Conservation (phyloP, 1,284 basidiomycete genomes). For the Kwoniella shivajii region DNA sequence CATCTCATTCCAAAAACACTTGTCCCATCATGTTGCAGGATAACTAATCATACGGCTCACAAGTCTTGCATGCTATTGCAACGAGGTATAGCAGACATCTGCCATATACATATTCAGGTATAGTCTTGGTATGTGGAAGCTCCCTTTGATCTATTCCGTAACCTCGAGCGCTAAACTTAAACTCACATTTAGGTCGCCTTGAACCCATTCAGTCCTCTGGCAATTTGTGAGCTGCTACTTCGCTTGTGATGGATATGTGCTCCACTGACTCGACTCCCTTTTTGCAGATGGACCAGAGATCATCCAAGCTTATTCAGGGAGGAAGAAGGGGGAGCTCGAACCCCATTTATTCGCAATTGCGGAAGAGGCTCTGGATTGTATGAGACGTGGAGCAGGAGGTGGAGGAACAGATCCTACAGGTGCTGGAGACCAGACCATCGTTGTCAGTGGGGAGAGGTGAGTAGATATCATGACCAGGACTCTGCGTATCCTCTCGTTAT, state of each 20-base stretch:
- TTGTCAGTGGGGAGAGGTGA: constrained; percentile 97
- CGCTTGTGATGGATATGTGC: background rate
- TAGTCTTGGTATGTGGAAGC: constrained; percentile 62
- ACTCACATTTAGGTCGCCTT: constrained; percentile 70
- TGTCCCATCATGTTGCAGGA: background rate
- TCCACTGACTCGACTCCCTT: background rate
- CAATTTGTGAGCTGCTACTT: constrained; percentile 61
- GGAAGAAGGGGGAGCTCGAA: constrained; percentile 90
- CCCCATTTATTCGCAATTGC: constrained; percentile 99
- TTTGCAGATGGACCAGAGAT: constrained; percentile 79
- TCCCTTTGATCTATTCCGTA: too few species aligned
- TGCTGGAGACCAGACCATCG: constrained; percentile 87
- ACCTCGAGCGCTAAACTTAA: constrained; percentile 3
- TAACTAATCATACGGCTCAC: background rate
- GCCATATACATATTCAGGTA: constrained; percentile 99
- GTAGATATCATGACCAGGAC: constrained; percentile 33
- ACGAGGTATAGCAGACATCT: constrained; percentile 96
- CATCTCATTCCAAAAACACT: background rate
- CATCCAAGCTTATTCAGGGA: constrained; percentile 94
- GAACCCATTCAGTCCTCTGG: constrained; percentile 95
- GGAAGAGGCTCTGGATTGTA: constrained; percentile 97
- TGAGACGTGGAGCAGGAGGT: constrained; percentile 61
- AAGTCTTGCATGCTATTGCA: constrained; percentile 94
- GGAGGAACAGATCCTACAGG: constrained; percentile 71
- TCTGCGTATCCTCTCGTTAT: background rate